Evolutionary conservation across 345 rosid species (phyloP), one percentile per base, ranked within the genome.

Genomic region (Chamaenerion angustifolium): DNA sequence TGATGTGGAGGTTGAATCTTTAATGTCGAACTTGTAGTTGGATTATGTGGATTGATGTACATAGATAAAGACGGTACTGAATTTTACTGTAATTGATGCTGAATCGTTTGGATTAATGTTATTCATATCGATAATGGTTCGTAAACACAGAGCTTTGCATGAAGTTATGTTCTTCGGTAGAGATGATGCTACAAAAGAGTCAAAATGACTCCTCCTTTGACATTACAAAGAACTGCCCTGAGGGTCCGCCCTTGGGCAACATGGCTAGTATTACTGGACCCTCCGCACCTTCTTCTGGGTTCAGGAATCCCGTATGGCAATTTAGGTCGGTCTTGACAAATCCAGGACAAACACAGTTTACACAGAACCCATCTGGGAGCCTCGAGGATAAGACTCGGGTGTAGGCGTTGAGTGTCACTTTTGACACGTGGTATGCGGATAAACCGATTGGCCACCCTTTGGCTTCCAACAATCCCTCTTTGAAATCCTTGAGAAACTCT

Each of bases 361-460:
- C 40, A 31, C 37, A 31, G 17, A 41, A 25, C 10, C 46, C 25
- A 10, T 18, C 6, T 1, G 45, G 42, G 23, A 44, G 23, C 18
- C 48, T 48, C 35, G 9, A 40, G 0, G 54, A 46, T 45, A 57
- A 13, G 44, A 48, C 27, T 46, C 52, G 40, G n/a, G 59, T 56
- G 15, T 56, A 56, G 12, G 59, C 59, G 40, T 46, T 57, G 35
- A 57, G 61, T 8, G 16, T 6, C 17, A 45, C 46, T 41, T 47
- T 57, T 1, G 61, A 57, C 45, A 57, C 45, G 18, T 46, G 4
- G 41, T 57, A 57, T 17, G 42, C 27, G 0, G 46, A 47, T 0
- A 2, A 0, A 16, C 16, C n/a, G 18, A 12, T 13, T 13, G 73
- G 75, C 76, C 79, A 70, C 12, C 71, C 73, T 31, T 65, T 68